Evolutionary conservation across 768 basidiomycete genomes (phyloP).

Genomic region (Suillus subaureus): DNA sequence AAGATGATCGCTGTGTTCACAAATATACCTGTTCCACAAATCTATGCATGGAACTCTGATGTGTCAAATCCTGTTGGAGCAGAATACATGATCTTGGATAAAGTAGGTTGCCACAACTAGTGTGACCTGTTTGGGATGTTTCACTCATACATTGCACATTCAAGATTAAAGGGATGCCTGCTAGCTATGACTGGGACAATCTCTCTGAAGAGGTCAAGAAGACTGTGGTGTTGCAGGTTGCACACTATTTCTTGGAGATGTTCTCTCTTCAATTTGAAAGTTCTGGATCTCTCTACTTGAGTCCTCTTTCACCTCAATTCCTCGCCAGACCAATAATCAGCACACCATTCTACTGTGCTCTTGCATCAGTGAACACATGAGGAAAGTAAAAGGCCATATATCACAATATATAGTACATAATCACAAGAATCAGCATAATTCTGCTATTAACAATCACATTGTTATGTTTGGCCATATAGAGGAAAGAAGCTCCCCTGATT

Average conservation of each 20-base stretch:
- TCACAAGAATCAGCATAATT: too few species aligned
- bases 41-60: not conserved
- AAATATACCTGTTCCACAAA: not conserved
- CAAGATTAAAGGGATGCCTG: not conserved
- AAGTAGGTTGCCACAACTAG: not conserved
- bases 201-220: not conserved
- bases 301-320: not conserved
- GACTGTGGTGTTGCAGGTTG: conserved; percentile 1
- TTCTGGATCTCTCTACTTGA: not conserved
- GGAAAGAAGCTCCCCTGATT: too few species aligned
- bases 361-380: too few species aligned
- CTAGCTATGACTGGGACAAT: not conserved
- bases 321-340: not conserved
- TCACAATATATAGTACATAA: too few species aligned
- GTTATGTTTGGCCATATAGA: too few species aligned
- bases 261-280: conserved; percentile 4
- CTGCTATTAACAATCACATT: too few species aligned
- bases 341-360: not conserved
- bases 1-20: not conserved
- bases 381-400: too few species aligned
- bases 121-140: not conserved
- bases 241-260: conserved; percentile 2
- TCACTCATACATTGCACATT: not conserved
- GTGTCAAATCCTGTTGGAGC: not conserved
- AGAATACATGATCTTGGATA: not conserved